Percentiles rank a stretch among this genome's conserved stretches.
These are phyloP conservation scores for Eragrostis nindensis DNA, from an alignment of 176 grass and related monocot genomes.

Conservation along the genomic window DNA sequence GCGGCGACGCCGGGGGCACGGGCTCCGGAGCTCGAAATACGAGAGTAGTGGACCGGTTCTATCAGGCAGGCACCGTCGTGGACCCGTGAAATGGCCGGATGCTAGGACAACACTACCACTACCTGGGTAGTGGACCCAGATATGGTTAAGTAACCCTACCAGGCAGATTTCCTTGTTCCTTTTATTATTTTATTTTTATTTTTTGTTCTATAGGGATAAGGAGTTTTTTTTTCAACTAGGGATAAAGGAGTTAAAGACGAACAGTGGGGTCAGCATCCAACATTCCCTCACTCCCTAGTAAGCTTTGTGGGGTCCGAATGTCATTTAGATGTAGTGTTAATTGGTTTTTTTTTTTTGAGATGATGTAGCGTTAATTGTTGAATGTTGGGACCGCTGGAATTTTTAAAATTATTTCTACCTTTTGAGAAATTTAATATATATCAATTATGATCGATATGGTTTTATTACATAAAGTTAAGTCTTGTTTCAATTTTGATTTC, in stretches of 20 bases:
- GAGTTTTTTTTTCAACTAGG: too few species aligned
- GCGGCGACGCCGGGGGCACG: conserved; percentile 17
- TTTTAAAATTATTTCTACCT: background rate
- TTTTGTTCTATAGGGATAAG: background rate
- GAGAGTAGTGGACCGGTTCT: conserved; percentile 45
- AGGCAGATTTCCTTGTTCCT: background rate
- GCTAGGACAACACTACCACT: conserved; percentile 3
- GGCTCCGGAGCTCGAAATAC: conserved; percentile 7
- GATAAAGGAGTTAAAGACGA: background rate
- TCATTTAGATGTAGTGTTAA: too few species aligned
- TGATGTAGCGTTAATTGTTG: too few species aligned
- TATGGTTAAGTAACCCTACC: background rate
- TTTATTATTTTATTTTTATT: background rate
- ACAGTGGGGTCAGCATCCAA: conserved; percentile 21
- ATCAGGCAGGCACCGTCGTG: conserved; percentile 28
- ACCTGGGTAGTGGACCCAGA: conserved; percentile 35
- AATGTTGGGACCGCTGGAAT: background rate
- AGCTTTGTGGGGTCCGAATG: background rate
- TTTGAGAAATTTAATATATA: too few species aligned
- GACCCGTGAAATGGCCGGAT: conserved; percentile 40
- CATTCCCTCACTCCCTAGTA: background rate
- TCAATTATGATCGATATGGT: too few species aligned
- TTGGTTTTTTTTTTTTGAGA: too few species aligned
- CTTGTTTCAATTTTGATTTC: too few species aligned
- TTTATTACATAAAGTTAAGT: too few species aligned